A percentile compares a stretch with the other conserved stretches of the same genome.
phyloP scores from a whole-genome alignment of 768 basidiomycete species.

The Tricholoma flavovirens region DNA sequence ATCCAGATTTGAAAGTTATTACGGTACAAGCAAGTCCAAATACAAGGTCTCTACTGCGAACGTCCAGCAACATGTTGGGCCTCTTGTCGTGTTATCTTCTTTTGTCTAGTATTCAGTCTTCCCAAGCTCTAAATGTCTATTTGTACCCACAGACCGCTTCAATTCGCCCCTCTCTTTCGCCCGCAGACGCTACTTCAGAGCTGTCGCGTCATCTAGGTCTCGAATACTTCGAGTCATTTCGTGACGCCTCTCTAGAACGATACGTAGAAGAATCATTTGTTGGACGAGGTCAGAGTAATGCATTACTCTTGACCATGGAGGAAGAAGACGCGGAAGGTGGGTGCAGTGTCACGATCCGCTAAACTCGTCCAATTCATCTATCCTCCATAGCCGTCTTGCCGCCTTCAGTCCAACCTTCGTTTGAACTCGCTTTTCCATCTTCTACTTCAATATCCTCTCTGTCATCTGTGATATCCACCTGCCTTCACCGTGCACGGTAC shows the following conservation, averaged over 20 bases:
- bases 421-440: conserved; percentile 32
- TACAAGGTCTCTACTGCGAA: conserved; percentile 9
- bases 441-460: conserved; percentile 33
- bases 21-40: conserved; percentile 25
- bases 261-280: conserved; percentile 45
- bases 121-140: conserved; percentile 54
- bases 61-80: conserved; percentile 16
- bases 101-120: conserved; percentile 30
- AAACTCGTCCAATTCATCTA: not conserved
- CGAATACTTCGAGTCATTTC: conserved; percentile 53
- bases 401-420: conserved; percentile 40
- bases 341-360: conserved; percentile 10
- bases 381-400: conserved; percentile 50
- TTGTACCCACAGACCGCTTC: conserved; percentile 41
- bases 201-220: conserved; percentile 70
- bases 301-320: conserved; percentile 50
- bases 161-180: conserved; percentile 36
- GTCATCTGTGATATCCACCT: conserved; percentile 51
- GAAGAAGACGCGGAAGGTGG: conserved; percentile 51
- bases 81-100: conserved; percentile 20
- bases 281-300: conserved; percentile 46
- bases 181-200: conserved; percentile 50
- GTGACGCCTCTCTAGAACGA: conserved; percentile 26
- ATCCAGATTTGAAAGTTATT: not conserved
- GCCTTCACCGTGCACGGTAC: conserved; percentile 51